Percentiles rank a stretch among this genome's conserved stretches.
Evolutionary conservation across 2,329 filamentous ascomycete species (phyloP).

Genomic region (Colletotrichum tamarilloi): DNA sequence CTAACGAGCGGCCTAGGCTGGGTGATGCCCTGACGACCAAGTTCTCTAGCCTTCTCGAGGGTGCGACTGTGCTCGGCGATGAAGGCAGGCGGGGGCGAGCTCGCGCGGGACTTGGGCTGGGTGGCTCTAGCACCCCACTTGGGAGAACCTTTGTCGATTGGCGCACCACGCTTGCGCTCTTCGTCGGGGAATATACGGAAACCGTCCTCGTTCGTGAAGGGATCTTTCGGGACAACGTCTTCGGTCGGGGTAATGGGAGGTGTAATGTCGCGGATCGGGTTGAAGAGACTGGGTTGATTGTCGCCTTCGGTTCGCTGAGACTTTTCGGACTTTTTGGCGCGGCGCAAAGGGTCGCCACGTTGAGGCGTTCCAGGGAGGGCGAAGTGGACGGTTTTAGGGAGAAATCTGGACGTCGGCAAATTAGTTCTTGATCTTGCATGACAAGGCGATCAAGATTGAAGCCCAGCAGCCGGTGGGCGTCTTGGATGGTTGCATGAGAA

Average conservation of each 20-base stretch:
- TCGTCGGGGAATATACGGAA: conserved; percentile 62
- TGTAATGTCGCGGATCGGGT: conserved; percentile 58
- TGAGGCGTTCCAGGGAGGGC: conserved; percentile 69
- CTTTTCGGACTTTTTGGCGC: conserved; percentile 38
- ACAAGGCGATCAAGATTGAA: not conserved
- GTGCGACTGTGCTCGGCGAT: conserved; percentile 76
- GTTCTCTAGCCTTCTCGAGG: conserved; percentile 66
- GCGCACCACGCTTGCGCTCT: conserved; percentile 66
- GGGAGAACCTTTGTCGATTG: conserved; percentile 79
- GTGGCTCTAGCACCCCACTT: conserved; percentile 81
- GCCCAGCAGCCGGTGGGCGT: not conserved
- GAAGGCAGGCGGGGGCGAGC: conserved; percentile 78
- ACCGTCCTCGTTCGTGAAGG: conserved; percentile 69
- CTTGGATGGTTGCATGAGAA: not conserved
- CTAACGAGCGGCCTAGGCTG: conserved; percentile 64
- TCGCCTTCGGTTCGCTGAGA: conserved; percentile 39
- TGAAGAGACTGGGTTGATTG: conserved; percentile 65
- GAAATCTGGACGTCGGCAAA: conserved; percentile 69
- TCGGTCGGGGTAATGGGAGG: conserved; percentile 67
- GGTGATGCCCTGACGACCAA: conserved; percentile 67
- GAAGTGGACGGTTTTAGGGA: conserved; percentile 94
- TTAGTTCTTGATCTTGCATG: conserved; percentile 6
- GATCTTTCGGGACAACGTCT: conserved; percentile 56
- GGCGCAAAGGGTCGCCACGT: conserved; percentile 45
- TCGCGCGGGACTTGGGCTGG: conserved; percentile 82